Evolutionary conservation across 371 early-diverging fungal species (phyloP), one percentile per base, ranked within the genome.

Genomic region (Mucor piriformis): DNA sequence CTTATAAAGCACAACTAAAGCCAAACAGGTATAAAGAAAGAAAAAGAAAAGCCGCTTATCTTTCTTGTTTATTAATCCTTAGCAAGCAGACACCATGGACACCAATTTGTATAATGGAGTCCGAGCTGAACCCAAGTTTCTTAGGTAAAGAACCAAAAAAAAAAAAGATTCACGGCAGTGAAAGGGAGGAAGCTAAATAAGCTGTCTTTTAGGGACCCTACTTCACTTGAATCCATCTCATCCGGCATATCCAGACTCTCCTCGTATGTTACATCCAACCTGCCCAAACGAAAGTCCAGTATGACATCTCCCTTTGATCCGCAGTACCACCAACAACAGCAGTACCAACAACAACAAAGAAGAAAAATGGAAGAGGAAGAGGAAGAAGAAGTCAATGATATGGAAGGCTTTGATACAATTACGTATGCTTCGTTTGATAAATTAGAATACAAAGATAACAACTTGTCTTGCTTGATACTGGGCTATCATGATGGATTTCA

Each of bases 401-500:
- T 61, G 12, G 33, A 55, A 29, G 69, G 67, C 32, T 12, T 27
- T 12, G 69, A 73, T 20, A 69, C 65, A 25, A 51, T 73, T 10
- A 72, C 77, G 11, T 74, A 69, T 62, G 61, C 70, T 29, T 35
- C 64, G 11, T 77, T 77, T 60, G 67, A 72, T 16, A 71, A 55
- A 40, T 50, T 73, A 34, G 68, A 59, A 51, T 48, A 54, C 37
- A 29, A 11, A 35, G 51, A 54, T 47, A 55, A 13, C 6, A 49
- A 23, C 16, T 20, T 65, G n/a, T 59, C 59, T 32, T 84, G 85
- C 53, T 64, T 93, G 25, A 58, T 90, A 24, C 69, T 93, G 27
- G 94, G 92, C 6, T 93, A 93, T 69, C 66, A 69, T 6, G 83
- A 86, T 58, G 94, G 94, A 2, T 89, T 93, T 65, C 94, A 93